Base-by-base conservation (phyloP, 441 rosid genomes). In the Populus tomentosa region DNA sequence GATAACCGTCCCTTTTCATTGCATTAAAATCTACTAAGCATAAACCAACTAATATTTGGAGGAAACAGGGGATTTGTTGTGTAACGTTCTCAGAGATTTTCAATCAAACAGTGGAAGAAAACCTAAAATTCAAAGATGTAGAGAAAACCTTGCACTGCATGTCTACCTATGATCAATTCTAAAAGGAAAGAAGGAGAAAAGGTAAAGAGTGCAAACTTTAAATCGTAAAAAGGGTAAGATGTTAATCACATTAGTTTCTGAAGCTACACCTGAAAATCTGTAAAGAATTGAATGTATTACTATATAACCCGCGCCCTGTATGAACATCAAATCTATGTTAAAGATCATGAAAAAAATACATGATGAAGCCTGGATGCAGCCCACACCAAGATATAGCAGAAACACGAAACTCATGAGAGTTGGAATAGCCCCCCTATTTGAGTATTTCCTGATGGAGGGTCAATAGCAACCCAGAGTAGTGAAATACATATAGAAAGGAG, bases 401-500 rank as follows among this genome's bases (percentile, higher is more conserved):
- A 40, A 23, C 67, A n/a, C 20, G 8, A 61, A 10, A 14, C 28
- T 84, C 75, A 88, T 65, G 90, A 81, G 80, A 91, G 80, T 75
- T 82, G 85, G 82, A 90, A 89, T 11, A 83, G 73, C 3, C 94
- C 93, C 70, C 92, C 94, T 72, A 91, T 86, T 35, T 86, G 83
- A n/a, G 83, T 72, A 59, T 84, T 87, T 73, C 80, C 85, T 9
- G 91, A 80, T 11, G 90, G 90, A 20, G 90, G 90, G 2, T 80
- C 80, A 56, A 91, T 87, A 10, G 97, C 90, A 69, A 90, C 83
- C 83, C 93, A 90, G 4, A 91, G 87, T 32, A 91, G 86, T 53
- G 93, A 90, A 28, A 91, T 79, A 65, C 88, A 84, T 67, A 90
- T 88, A 6, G 94, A 83, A 20, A 90, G 83, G 56, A 91, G 90